These are phyloP conservation scores for Melampsora larici-populina DNA, from an alignment of 1,284 basidiomycete species.

Conservation along the genomic window DNA sequence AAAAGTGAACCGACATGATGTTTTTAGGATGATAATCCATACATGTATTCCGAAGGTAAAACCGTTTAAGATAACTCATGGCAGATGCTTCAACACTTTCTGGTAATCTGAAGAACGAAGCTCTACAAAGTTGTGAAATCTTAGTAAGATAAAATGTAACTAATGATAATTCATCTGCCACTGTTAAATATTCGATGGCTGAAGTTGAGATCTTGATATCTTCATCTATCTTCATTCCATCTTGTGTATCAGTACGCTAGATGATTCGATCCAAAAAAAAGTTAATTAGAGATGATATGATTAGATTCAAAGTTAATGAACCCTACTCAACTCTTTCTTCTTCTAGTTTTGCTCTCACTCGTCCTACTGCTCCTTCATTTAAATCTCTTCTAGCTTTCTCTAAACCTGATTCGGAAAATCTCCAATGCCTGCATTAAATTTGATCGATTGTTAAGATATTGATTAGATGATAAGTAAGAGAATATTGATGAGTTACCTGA, in stretches of 20 bases:
- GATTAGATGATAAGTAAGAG: neutral
- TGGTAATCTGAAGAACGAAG: conserved; percentile 71
- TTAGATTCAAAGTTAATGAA: neutral
- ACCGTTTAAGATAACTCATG: conserved; percentile 85
- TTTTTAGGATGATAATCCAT: conserved; percentile 99
- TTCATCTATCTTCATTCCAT: neutral
- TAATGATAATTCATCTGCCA: conserved; percentile 80
- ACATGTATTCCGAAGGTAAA: conserved; percentile 94
- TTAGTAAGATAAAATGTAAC: conserved; percentile 86
- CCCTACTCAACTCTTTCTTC: conserved; percentile 66
- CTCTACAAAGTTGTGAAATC: conserved; percentile 74
- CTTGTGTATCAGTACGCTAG: neutral
- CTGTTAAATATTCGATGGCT: conserved; percentile 66
- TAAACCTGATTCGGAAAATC: conserved; percentile 70
- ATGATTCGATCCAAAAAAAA: no score
- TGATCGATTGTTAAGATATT: neutral
- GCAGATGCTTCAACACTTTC: conserved; percentile 91
- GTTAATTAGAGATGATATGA: no score
- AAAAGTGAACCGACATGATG: conserved; percentile 70
- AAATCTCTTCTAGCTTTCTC: conserved; percentile 62
- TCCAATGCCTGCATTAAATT: conserved; percentile 62
- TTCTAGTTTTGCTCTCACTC: conserved; percentile 72
- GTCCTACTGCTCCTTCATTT: conserved; percentile 70
- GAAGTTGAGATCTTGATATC: neutral
- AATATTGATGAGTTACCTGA: conserved; percentile 6